These are phyloP conservation scores for Lenwebbia sp. DNA, from an alignment of 345 rosid species.

Conservation along the genomic window DNA sequence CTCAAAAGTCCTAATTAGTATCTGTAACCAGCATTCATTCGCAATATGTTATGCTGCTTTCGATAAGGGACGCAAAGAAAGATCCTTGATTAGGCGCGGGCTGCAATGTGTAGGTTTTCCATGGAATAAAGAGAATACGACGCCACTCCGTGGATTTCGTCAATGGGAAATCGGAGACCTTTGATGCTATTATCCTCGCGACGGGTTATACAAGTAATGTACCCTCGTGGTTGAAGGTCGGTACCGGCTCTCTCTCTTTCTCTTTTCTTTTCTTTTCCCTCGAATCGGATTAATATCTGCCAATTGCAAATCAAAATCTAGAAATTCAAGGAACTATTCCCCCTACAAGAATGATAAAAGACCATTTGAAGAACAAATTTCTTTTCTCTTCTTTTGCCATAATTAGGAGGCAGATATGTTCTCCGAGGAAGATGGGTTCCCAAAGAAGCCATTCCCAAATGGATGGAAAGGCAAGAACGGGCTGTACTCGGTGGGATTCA, in stretches of 20 bases:
- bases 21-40: not conserved
- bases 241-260: not conserved
- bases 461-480: slow-evolving; percentile 86
- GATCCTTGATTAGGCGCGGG: not conserved
- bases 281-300: too few species aligned
- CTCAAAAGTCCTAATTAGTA: not conserved
- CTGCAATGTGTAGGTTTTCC: slow-evolving; percentile 30
- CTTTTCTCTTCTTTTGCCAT: not conserved
- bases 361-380: not conserved
- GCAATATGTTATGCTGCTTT: not conserved
- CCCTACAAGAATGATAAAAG: not conserved
- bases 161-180: slow-evolving; percentile 48
- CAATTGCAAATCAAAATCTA: not conserved
- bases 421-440: slow-evolving; percentile 56
- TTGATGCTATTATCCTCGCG: slow-evolving; percentile 74
- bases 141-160: slow-evolving; percentile 49
- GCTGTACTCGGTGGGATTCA: slow-evolving; percentile 72
- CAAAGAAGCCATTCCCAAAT: slow-evolving; percentile 40
- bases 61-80: not conserved
- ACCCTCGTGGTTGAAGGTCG: slow-evolving; percentile 75
- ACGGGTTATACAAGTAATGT: slow-evolving; percentile 88
- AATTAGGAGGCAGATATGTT: slow-evolving; percentile 53
- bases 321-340: not conserved
- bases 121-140: slow-evolving; percentile 43
- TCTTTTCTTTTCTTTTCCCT: not conserved